Base-by-base conservation (phyloP, 768 basidiomycete species). In the Leucocoprinus leucothites region DNA sequence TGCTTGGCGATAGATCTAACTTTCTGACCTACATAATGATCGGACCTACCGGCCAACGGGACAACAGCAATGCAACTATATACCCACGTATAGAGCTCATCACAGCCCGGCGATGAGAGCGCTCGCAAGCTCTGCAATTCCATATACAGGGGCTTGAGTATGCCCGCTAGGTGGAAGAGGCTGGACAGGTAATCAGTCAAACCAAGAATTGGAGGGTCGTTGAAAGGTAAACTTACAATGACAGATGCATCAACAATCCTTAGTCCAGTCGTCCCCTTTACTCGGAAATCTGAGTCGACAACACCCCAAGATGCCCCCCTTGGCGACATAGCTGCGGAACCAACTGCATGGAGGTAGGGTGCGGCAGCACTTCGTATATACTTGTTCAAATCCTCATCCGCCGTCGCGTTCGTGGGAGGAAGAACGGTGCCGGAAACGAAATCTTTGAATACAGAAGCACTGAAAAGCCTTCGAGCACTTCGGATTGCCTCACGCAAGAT, bases 251-350 rank as follows among this genome's bases (percentile, higher is more conserved):
- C 73, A 9, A 75, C 71, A 19, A 77, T 59, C 3, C 75, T 62
- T 48, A 76, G n/a, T 7, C 71, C 73, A 5, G 28, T 47, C 0
- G 64, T 63, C 0, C 68, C 69, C 54, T 76, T 75, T 1, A 77
- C 70, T 22, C 51, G 56, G 44, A 77, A 59, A 49, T 74, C 64
- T 3, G 72, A 66, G 58, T 74, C 67, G 1, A 75, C 68, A 8
- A 74, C 75, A 1, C 74, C 74, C 18, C 46, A 61, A 2, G 56
- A 44, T 0, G 69, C 64, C 18, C 55, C 53, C 28, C 55, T 47
- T 0, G 65, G 54, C 1, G 70, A 69, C 69, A 74, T 71, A 11
- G 57, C 55, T 5, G 71, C 69, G 0, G 69, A 71, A 2, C 71
- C 66, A 6, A 65, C 64, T 5, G 67, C 64, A 61, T 76, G 75